A percentile compares a stretch with the other conserved stretches of the same genome.
These are phyloP conservation scores for Cladosporium sp. DNA, from an alignment of 2,329 filamentous ascomycete species.

Conservation along the genomic window DNA sequence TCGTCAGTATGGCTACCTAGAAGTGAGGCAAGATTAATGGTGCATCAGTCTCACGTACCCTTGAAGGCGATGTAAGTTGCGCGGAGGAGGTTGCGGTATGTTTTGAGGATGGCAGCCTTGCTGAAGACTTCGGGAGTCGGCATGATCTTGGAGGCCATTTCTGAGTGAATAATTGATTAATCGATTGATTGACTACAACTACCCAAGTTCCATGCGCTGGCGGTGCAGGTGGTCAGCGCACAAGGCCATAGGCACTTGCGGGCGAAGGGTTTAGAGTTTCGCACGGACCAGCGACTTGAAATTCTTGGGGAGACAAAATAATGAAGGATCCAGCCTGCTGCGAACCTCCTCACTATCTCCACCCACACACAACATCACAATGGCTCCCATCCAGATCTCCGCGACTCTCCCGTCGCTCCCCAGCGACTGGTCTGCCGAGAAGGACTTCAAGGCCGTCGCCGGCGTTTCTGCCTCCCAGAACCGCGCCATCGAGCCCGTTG, in stretches of 20 bases:
- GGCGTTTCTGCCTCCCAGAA: conserved; percentile 74
- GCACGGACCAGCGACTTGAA: conserved; percentile 13
- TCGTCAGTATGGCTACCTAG: neutral
- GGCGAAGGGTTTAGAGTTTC: conserved; percentile 6
- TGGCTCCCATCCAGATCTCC: conserved; percentile 63
- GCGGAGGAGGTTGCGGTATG: conserved; percentile 80
- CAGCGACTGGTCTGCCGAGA: conserved; percentile 79
- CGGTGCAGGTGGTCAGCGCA: conserved; percentile 9
- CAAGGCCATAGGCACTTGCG: neutral
- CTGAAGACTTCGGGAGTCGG: conserved; percentile 28
- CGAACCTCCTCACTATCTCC: neutral
- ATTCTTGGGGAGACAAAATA: conserved; percentile 9
- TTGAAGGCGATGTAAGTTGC: conserved; percentile 80
- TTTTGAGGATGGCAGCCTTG: conserved; percentile 64
- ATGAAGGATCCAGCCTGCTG: neutral
- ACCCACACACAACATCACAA: conserved; percentile 38
- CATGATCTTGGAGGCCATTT: conserved; percentile 24
- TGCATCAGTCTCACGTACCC: conserved; percentile 53
- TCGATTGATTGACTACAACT: neutral
- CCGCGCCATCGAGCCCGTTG: conserved; percentile 91
- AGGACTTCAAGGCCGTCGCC: conserved; percentile 85
- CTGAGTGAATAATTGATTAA: neutral
- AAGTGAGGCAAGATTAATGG: neutral
- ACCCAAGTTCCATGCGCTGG: conserved; percentile 7
- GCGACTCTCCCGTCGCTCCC: conserved; percentile 74